Base-by-base conservation (phyloP, 257 asterid species). In the Nicotiana attenuata region DNA sequence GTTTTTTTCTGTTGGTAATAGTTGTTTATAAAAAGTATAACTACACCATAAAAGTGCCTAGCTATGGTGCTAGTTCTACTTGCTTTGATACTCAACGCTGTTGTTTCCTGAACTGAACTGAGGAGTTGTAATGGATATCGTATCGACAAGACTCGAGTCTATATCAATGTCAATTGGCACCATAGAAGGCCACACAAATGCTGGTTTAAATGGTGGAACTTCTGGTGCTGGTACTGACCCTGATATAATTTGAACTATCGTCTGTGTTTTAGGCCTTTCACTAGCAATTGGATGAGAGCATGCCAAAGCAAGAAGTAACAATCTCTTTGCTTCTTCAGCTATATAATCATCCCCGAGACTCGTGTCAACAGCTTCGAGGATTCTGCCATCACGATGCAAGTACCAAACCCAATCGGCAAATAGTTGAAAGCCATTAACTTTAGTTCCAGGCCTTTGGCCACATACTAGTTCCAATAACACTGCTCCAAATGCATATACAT, bases 21-120 rank as follows among this genome's bases (percentile, higher is more conserved):
- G 71, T 65, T 65, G 66, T 61, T 61, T 22, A 20, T 16, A 16
- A 60, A 60, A 60, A 20, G 29, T 60, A 57, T 53, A 57, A 57
- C 31, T 60, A 60, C 65, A 60, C 65, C 65, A 20, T 63, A 63
- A 63, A 60, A 24, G 35, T 63, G 47, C 75, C 50, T 29, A 31
- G 50, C 24, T 31, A 66, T 65, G 47, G 10, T 14, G 77, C 35
- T 69, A 45, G 77, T 85, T 89, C 81, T 88, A 96, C 87, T 81
- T 77, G 89, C 91, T 88, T n/a, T 84, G 69, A 81, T 81, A 84
- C 83, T 90, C 93, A 28, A 83, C 85, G 55, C 91, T 90, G 88
- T 87, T 88, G 88, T 87, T 87, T 35, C 86, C 91, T 15, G 93
- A 91, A 19, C 88, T 85, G 57, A 68, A 82, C 35, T 87, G 86